phyloP scores from a whole-genome alignment of 768 basidiomycete genomes.

The Stropharia rugosoannulata region DNA sequence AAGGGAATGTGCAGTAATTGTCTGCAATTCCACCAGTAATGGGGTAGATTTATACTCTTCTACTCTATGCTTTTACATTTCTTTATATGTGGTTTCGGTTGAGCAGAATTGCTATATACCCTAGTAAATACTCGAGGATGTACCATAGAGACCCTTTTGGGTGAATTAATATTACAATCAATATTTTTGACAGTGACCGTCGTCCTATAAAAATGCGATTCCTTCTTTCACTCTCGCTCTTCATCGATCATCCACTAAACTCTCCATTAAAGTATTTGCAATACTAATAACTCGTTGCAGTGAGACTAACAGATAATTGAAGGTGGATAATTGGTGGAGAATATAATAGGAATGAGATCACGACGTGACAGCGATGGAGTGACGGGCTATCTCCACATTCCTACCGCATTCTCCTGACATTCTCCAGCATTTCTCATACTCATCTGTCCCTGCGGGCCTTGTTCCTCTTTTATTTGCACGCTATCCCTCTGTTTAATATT shows the following conservation, averaged over 20 bases:
- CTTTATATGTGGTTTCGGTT: neutral
- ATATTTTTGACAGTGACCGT: too few species aligned
- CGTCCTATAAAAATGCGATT: too few species aligned
- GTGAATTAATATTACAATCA: too few species aligned
- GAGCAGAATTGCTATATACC: neutral
- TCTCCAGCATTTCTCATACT: neutral
- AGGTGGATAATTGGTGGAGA: neutral
- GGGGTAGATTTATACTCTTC: neutral
- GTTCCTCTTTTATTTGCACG: constrained; percentile 2
- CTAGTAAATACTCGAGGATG: too few species aligned
- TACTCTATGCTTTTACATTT: neutral
- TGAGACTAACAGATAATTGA: neutral
- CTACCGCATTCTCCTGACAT: neutral
- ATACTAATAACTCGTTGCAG: too few species aligned
- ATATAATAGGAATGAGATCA: neutral
- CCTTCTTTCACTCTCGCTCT: too few species aligned
- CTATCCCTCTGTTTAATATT: neutral
- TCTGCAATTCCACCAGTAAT: constrained; percentile 48
- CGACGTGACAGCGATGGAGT: neutral
- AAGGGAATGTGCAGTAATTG: constrained; percentile 69
- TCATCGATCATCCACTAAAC: too few species aligned
- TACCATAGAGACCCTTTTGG: too few species aligned
- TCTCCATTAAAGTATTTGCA: too few species aligned
- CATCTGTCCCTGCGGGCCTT: constrained; percentile 1
- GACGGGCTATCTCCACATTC: neutral